Evolutionary conservation across 306 rosid species (phyloP).

Genomic region (Myrica gale): DNA sequence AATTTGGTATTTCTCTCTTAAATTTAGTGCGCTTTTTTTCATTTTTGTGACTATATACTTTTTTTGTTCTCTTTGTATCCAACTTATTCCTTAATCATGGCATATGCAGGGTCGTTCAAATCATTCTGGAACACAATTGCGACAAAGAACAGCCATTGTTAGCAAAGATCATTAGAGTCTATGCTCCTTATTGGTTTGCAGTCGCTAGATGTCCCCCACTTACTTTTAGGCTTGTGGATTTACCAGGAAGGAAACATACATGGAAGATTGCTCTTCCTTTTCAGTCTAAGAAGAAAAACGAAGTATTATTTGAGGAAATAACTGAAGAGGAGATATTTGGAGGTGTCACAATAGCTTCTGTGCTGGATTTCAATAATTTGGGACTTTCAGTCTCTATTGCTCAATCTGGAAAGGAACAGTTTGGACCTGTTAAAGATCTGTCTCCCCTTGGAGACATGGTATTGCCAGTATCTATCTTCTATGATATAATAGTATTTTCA

Average conservation of each 20-base stretch:
- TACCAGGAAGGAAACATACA: slow-evolving; percentile 51
- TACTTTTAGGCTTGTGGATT: slow-evolving; percentile 63
- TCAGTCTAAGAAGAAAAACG: slow-evolving; percentile 50
- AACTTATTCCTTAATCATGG: slow-evolving; percentile 26
- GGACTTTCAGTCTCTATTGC: slow-evolving; percentile 76
- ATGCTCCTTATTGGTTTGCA: slow-evolving; percentile 90
- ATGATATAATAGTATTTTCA: slow-evolving; percentile 6
- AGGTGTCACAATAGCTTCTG: slow-evolving; percentile 80
- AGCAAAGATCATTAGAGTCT: slow-evolving; percentile 70
- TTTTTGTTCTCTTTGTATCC: slow-evolving; percentile 17
- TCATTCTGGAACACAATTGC: slow-evolving; percentile 78
- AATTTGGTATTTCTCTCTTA: no score
- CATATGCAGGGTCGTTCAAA: slow-evolving; percentile 80
- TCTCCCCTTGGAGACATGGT: slow-evolving; percentile 91
- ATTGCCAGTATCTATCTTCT: slow-evolving; percentile 26
- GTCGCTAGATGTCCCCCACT: slow-evolving; percentile 86
- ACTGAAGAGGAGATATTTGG: slow-evolving; percentile 80
- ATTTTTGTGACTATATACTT: slow-evolving; percentile 12
- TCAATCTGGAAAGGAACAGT: slow-evolving; percentile 56
- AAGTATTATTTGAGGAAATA: slow-evolving; percentile 65
- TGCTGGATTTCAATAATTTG: slow-evolving; percentile 69
- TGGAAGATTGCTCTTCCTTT: slow-evolving; percentile 45
- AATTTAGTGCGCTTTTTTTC: neutral
- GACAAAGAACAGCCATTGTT: slow-evolving; percentile 51
- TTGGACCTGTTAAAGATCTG: slow-evolving; percentile 80